Evolutionary conservation across 2,329 filamentous ascomycete species (phyloP).

Genomic region (Hymenoscyphus salicellus): DNA sequence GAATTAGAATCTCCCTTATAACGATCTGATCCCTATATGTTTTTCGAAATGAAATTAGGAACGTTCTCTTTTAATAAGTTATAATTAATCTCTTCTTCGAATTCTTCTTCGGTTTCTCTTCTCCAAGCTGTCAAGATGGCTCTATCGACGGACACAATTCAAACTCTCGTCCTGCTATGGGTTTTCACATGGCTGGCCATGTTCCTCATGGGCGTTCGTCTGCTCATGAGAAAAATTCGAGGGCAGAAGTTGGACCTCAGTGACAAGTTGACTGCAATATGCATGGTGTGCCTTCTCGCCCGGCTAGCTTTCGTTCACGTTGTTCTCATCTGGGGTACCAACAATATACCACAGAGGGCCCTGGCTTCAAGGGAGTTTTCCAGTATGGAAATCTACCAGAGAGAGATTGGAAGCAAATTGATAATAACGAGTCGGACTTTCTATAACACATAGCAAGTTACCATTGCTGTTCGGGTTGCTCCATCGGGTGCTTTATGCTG

Average conservation of each 20-base stretch:
- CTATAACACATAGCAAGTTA: constrained; percentile 31
- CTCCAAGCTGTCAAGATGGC: constrained; percentile 27
- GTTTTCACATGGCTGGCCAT: constrained; percentile 15
- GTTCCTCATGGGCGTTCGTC: constrained; percentile 10
- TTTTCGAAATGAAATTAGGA: not conserved
- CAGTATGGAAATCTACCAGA: constrained; percentile 34
- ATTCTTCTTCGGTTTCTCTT: not conserved
- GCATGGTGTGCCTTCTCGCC: constrained; percentile 12
- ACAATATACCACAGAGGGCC: constrained; percentile 33
- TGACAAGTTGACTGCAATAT: constrained; percentile 18
- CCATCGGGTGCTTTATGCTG: not conserved
- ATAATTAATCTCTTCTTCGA: not conserved
- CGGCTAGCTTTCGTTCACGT: constrained; percentile 34
- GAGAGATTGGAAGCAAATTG: constrained; percentile 38
- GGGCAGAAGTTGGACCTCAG: constrained; percentile 14
- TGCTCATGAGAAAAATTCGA: constrained; percentile 15
- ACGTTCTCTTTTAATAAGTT: not conserved
- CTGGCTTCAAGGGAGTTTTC: constrained; percentile 33
- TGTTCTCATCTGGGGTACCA: constrained; percentile 39
- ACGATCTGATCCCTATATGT: not conserved
- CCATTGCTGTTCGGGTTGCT: too few species aligned
- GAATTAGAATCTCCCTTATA: not conserved
- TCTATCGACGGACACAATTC: constrained; percentile 29
- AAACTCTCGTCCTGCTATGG: constrained; percentile 14
- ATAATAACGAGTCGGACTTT: constrained; percentile 31